These are phyloP conservation scores for Cercospora nicotianae DNA, from an alignment of 2,329 filamentous ascomycete genomes.

Conservation along the genomic window DNA sequence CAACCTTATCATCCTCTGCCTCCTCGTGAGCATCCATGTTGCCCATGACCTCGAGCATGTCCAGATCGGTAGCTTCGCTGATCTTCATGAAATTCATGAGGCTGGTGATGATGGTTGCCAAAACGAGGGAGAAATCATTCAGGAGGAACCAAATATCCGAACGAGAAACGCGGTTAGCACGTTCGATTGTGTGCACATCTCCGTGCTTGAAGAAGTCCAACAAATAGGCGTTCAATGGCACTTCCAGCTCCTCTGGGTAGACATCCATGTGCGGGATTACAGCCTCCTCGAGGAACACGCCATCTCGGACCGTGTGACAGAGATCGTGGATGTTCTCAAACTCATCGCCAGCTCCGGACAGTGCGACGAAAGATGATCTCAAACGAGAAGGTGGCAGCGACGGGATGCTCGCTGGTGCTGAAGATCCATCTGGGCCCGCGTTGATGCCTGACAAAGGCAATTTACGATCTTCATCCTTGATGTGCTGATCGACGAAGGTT, in stretches of 20 bases:
- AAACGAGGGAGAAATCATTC: conserved; percentile 63
- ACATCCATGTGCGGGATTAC: conserved; percentile 69
- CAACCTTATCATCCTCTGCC: conserved; percentile 44
- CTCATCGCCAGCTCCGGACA: conserved; percentile 66
- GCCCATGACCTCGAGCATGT: conserved; percentile 55
- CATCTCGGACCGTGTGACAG: conserved; percentile 63
- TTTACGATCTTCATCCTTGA: conserved; percentile 53
- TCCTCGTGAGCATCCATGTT: conserved; percentile 54
- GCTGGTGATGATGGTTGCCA: conserved; percentile 71
- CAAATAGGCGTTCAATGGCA: conserved; percentile 66
- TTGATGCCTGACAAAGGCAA: conserved; percentile 61
- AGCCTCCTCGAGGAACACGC: conserved; percentile 72
- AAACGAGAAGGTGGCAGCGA: conserved; percentile 48
- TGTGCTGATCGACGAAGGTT: conserved; percentile 67
- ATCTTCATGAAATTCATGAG: conserved; percentile 59
- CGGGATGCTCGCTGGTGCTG: conserved; percentile 26
- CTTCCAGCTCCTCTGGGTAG: conserved; percentile 55
- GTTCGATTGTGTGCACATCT: conserved; percentile 59
- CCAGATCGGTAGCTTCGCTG: conserved; percentile 46
- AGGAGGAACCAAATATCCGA: conserved; percentile 72
- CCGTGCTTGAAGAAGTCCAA: conserved; percentile 78
- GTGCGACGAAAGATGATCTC: conserved; percentile 68
- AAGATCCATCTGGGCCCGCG: conserved; percentile 42
- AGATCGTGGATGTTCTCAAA: conserved; percentile 68
- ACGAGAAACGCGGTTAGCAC: conserved; percentile 64